These are phyloP conservation scores for Ceratocystis cubensis DNA, from an alignment of 2,329 filamentous ascomycete genomes.

Conservation along the genomic window DNA sequence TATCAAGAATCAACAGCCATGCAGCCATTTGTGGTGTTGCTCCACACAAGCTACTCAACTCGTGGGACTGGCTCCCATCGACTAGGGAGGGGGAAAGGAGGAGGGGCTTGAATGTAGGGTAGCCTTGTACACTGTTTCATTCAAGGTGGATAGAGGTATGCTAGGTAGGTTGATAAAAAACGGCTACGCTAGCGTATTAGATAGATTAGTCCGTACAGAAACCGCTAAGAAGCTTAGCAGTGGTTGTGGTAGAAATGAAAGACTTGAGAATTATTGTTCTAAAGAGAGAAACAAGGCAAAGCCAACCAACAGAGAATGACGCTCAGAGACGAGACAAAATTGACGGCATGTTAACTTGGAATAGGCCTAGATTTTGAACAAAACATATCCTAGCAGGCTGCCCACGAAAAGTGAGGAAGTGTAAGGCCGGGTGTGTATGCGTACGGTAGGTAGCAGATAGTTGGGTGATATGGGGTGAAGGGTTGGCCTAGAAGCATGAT, in stretches of 20 bases:
- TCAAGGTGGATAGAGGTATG: not conserved
- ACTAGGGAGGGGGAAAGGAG: not conserved
- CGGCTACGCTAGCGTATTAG: not conserved
- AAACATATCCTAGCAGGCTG: not conserved
- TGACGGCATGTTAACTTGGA: not conserved
- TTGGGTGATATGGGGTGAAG: not conserved
- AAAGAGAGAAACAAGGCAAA: too few species aligned
- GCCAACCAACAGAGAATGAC: not conserved
- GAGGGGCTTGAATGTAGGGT: not conserved
- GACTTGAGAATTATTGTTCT: too few species aligned
- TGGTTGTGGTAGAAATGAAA: not conserved
- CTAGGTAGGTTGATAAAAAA: not conserved
- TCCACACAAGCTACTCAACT: not conserved
- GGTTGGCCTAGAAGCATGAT: not conserved
- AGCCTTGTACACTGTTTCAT: not conserved
- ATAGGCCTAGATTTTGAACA: conserved; percentile 7
- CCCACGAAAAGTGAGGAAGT: not conserved
- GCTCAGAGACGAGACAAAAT: not conserved
- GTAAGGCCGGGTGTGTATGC: not conserved
- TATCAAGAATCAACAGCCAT: not conserved
- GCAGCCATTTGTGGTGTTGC: not conserved
- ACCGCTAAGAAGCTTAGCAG: not conserved
- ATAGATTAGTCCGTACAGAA: not conserved
- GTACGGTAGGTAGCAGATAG: not conserved
- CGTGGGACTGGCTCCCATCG: not conserved